phyloP scores from a whole-genome alignment of 495 filamentous ascomycete genomes.

The Astrocystis sublimbata region DNA sequence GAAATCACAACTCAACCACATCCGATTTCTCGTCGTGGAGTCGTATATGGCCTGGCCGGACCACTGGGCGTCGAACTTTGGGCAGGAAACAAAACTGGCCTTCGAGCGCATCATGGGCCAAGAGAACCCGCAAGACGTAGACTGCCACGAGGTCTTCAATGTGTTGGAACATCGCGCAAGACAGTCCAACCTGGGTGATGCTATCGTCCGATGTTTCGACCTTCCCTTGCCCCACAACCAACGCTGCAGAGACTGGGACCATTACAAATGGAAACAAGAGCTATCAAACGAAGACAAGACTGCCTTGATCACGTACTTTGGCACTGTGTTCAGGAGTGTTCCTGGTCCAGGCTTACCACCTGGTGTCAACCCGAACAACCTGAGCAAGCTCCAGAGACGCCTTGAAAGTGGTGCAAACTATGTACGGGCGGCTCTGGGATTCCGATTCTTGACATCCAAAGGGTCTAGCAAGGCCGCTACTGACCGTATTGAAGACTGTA shows the following conservation, averaged over 20 bases:
- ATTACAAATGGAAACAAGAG: conserved; percentile 15
- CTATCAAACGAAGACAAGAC: neutral
- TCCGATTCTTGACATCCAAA: conserved; percentile 1
- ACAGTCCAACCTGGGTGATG: conserved; percentile 33
- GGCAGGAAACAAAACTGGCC: conserved; percentile 20
- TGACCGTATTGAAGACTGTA: conserved; percentile 13
- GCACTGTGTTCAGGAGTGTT: conserved; percentile 10
- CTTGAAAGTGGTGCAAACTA: conserved; percentile 18
- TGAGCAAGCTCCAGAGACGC: conserved; percentile 17
- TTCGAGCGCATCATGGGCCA: conserved; percentile 21
- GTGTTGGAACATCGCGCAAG: conserved; percentile 39
- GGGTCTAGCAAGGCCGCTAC: neutral
- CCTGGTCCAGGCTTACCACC: conserved; percentile 24
- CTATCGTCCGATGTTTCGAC: conserved; percentile 27
- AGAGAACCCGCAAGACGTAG: conserved; percentile 9
- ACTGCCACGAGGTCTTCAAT: conserved; percentile 37
- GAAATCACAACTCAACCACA: conserved; percentile 38
- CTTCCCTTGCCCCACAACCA: conserved; percentile 24
- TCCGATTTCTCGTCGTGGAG: conserved; percentile 35
- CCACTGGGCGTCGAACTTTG: conserved; percentile 30
- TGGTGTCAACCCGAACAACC: conserved; percentile 19
- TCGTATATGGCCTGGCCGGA: conserved; percentile 34
- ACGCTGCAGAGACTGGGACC: conserved; percentile 26
- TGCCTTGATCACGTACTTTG: conserved; percentile 7
- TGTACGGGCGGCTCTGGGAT: conserved; percentile 16